These are phyloP conservation scores for Cladochytrium tenue DNA, from an alignment of 371 early-diverging fungal genomes.

Conservation along the genomic window DNA sequence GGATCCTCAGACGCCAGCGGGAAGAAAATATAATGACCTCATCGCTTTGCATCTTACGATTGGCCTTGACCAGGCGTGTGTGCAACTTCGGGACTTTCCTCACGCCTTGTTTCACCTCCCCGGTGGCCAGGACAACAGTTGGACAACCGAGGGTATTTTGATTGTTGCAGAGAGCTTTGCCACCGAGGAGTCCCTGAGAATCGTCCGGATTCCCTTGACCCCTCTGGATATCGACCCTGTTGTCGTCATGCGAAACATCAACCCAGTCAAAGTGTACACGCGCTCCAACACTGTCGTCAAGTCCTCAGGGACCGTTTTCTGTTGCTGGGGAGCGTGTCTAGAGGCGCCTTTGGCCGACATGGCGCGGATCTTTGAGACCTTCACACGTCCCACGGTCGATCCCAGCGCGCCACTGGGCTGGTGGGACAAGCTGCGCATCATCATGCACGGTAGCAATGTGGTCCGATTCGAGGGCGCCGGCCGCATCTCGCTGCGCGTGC, in stretches of 20 bases:
- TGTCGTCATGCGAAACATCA: constrained; percentile 52
- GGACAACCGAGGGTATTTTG: constrained; percentile 46
- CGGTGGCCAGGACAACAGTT: neutral
- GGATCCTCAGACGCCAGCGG: constrained; percentile 58
- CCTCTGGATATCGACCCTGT: constrained; percentile 36
- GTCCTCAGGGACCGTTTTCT: constrained; percentile 29
- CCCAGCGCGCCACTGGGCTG: constrained; percentile 70
- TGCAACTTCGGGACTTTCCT: constrained; percentile 65
- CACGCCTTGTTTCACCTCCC: constrained; percentile 59
- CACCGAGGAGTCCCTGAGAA: constrained; percentile 31
- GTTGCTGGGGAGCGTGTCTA: constrained; percentile 63
- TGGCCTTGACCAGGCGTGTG: constrained; percentile 42
- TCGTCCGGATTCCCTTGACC: constrained; percentile 29
- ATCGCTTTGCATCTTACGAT: constrained; percentile 56
- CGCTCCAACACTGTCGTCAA: constrained; percentile 53
- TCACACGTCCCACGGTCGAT: constrained; percentile 68
- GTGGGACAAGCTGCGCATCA: constrained; percentile 76
- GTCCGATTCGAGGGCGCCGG: constrained; percentile 64
- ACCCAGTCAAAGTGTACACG: constrained; percentile 68
- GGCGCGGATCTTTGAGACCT: constrained; percentile 58
- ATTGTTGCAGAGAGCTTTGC: constrained; percentile 45
- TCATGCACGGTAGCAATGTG: constrained; percentile 63
- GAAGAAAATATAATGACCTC: constrained; percentile 57
- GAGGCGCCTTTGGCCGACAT: constrained; percentile 71
- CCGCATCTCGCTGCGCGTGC: constrained; percentile 48